phyloP scores from a whole-genome alignment of 345 rosid genomes.

The Firmiana major region DNA sequence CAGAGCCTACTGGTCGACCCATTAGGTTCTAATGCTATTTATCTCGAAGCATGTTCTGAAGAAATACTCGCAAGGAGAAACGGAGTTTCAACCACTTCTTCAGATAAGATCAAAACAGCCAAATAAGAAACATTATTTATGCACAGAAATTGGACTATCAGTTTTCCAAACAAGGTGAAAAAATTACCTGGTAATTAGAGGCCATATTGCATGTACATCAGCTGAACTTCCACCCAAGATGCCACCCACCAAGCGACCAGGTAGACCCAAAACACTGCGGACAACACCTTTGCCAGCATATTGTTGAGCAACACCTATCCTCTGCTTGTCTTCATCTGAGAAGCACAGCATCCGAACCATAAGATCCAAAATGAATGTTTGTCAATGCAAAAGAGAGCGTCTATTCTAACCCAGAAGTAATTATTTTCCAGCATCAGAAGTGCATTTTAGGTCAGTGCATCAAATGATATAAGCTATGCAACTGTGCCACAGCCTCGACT shows the following conservation, averaged over 20 bases:
- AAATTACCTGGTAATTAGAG: conserved; percentile 67
- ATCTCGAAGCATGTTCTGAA: not conserved
- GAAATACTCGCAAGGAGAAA: not conserved
- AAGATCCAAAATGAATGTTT: conserved; percentile 50
- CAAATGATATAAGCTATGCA: not conserved
- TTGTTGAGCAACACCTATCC: conserved; percentile 84
- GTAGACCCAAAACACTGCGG: conserved; percentile 82
- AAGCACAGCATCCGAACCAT: conserved; percentile 98
- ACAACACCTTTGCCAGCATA: conserved; percentile 86
- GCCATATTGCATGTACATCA: conserved; percentile 46
- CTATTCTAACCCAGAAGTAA: not conserved
- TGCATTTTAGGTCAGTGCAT: not conserved
- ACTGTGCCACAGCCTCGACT: not conserved
- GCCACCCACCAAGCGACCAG: conserved; percentile 96
- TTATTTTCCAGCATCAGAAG: not conserved
- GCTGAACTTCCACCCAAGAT: conserved; percentile 67
- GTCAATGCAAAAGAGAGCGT: not conserved
- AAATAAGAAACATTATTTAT: not conserved
- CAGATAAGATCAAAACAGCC: not conserved
- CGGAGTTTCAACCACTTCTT: not conserved
- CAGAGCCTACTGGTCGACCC: not conserved
- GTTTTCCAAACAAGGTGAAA: not conserved
- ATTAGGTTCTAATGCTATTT: not conserved
- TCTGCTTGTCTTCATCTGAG: conserved; percentile 89
- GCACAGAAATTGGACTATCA: not conserved